phyloP scores from a whole-genome alignment of 2,329 filamentous ascomycete genomes.

The Didymosphaeria variabile region DNA sequence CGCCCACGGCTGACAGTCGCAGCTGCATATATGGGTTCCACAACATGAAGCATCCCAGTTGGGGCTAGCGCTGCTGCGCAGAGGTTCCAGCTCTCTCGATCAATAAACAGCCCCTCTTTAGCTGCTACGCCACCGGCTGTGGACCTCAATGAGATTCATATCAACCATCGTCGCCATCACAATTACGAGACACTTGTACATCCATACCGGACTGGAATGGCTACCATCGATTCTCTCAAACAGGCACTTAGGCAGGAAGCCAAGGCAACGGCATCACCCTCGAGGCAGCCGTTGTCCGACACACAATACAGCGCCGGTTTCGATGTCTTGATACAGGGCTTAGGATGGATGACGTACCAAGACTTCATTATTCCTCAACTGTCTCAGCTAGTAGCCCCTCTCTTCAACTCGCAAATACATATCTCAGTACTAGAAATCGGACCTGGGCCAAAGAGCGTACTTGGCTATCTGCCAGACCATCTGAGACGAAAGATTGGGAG shows the following conservation, averaged over 20 bases:
- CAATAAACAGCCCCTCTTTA: no score
- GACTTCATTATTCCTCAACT: constrained; percentile 64
- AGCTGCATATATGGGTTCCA: no score
- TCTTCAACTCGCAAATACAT: constrained; percentile 52
- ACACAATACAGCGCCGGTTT: constrained; percentile 61
- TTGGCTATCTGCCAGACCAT: constrained; percentile 58
- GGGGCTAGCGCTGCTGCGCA: no score
- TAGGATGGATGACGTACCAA: constrained; percentile 55
- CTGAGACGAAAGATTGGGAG: constrained; percentile 56
- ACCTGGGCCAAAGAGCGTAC: constrained; percentile 65
- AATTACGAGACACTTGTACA: no score
- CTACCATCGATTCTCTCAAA: constrained; percentile 58
- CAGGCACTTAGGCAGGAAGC: constrained; percentile 49
- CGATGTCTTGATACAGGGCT: constrained; percentile 50
- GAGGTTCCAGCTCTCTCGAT: no score
- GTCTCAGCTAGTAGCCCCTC: constrained; percentile 50
- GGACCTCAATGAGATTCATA: no score
- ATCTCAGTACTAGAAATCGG: constrained; percentile 69
- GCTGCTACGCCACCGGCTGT: no score
- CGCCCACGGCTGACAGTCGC: no score
- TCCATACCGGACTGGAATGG: no score
- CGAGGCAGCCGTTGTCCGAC: constrained; percentile 55
- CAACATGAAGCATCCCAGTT: no score
- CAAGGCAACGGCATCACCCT: constrained; percentile 25
- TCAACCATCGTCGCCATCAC: no score